Conservation (phyloP, 2,329 filamentous ascomycete genomes). For the Rutstroemia sp. region DNA sequence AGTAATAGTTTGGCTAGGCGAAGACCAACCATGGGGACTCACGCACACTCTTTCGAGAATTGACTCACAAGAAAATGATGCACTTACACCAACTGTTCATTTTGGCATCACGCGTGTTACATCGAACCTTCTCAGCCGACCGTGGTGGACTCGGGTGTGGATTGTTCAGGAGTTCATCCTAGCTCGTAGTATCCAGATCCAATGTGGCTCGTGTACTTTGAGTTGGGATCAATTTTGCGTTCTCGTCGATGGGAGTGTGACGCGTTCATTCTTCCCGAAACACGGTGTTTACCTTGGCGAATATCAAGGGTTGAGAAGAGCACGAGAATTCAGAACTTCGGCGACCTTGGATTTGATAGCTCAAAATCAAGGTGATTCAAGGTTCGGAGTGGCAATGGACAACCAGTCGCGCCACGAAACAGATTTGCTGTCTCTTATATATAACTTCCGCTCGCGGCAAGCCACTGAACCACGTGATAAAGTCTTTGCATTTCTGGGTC, state of each 20-base stretch:
- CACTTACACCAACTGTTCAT: not conserved
- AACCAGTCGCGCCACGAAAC: not conserved
- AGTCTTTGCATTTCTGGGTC: not conserved
- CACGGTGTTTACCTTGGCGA: not conserved
- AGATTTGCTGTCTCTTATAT: not conserved
- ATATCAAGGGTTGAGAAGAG: not conserved
- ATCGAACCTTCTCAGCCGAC: not conserved
- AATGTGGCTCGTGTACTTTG: not conserved
- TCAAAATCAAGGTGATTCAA: not conserved
- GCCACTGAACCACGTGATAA: not conserved
- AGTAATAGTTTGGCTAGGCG: constrained; percentile 5
- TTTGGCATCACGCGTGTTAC: not conserved
- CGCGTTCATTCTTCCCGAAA: not conserved
- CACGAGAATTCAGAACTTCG: not conserved
- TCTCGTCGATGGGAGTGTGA: not conserved
- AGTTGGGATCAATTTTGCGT: not conserved
- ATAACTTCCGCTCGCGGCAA: not conserved
- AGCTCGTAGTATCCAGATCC: not conserved
- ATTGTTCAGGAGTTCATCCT: not conserved
- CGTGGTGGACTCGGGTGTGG: not conserved
- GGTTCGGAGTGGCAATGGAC: not conserved
- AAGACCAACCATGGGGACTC: not conserved
- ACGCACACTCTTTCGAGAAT: not conserved
- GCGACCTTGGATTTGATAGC: not conserved
- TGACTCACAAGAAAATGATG: not conserved